Evolutionary conservation across 2,329 filamentous ascomycete genomes (phyloP), one percentile per base, ranked within the genome.

Genomic region (Laburnicola sp.): DNA sequence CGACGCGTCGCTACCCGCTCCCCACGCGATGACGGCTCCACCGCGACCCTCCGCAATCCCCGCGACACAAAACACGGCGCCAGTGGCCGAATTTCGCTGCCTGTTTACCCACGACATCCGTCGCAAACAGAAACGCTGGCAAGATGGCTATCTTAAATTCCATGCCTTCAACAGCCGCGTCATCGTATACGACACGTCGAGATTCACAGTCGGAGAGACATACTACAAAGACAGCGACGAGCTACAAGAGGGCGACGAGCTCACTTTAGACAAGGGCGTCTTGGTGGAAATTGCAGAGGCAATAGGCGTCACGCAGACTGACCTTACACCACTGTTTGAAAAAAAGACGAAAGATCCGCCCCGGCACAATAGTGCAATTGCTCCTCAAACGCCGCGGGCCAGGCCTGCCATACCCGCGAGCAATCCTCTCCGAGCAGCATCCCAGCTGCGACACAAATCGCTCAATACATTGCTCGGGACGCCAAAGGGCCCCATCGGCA

Each of bases 61-160:
- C 36, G 74, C 76, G 27, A 80, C 80, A 10, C 82, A 85, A 61
- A 85, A 83, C 62, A 87, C 86, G 21, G 90, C 91, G 2, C 80
- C 83, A 0, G 91, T 97, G 34, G 78, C 88, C 66, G 91, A 95
- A 66, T 95, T 87, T 71, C 81, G 84, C 55, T 97, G 92, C 70
- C 84, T 97, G 3, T 97, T 89, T 73, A 95, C 91, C 2, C 85
- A 89, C 68, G 92, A 97, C 68, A 72, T 96, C 36, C 85, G 86
- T 45, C 85, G 89, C 49, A 97, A 97, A 75, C 86, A 90, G 62
- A 97, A 97, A 71, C 81, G 89, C 54, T 97, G 92, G 92, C 90
- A 96, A 65, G 92, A 97, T 86, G 92, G 93, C 31, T 85, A 85
- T 45, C 82, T 97, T 54, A 88, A 87, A 58, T 96, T 87, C 58